Percentiles rank a stretch among this genome's conserved stretches.
These are phyloP conservation scores for sorghum (Sorghum bicolor) DNA, from an alignment of 176 grass and related monocot species.

Conservation along the genomic window DNA sequence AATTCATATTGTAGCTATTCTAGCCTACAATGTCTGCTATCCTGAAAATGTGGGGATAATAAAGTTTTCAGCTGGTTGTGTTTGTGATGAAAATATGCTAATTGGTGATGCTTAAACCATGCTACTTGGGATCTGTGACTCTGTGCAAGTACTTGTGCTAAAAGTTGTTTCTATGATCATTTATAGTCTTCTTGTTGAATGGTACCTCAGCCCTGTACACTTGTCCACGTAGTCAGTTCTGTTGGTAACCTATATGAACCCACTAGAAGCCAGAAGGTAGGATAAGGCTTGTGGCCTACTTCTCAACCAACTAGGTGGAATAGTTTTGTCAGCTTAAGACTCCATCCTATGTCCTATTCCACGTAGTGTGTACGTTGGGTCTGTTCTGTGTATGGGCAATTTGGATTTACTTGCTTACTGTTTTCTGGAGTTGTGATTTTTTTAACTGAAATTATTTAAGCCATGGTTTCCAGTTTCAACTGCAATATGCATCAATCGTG, in stretches of 20 bases:
- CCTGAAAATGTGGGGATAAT: neutral
- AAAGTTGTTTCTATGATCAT: neutral
- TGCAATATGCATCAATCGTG: neutral
- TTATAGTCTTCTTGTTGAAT: neutral
- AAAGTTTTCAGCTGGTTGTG: neutral
- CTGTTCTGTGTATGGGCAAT: neutral
- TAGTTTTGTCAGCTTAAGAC: neutral
- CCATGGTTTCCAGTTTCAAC: neutral
- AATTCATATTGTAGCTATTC: neutral
- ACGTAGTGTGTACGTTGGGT: neutral
- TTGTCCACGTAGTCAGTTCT: neutral
- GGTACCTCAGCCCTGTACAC: neutral
- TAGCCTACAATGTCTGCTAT: neutral
- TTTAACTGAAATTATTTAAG: neutral
- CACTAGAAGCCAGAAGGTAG: neutral
- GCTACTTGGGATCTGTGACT: neutral
- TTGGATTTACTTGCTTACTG: neutral
- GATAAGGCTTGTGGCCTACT: neutral
- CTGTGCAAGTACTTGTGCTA: neutral
- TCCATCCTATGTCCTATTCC: neutral
- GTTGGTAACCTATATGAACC: neutral
- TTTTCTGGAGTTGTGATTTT: neutral
- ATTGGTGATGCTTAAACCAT: neutral
- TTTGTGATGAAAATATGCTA: slow-evolving; percentile 1
- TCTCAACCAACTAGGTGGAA: neutral